phyloP scores from a whole-genome alignment of 2,329 filamentous ascomycete species.

The Curvularia hawaiiensis region DNA sequence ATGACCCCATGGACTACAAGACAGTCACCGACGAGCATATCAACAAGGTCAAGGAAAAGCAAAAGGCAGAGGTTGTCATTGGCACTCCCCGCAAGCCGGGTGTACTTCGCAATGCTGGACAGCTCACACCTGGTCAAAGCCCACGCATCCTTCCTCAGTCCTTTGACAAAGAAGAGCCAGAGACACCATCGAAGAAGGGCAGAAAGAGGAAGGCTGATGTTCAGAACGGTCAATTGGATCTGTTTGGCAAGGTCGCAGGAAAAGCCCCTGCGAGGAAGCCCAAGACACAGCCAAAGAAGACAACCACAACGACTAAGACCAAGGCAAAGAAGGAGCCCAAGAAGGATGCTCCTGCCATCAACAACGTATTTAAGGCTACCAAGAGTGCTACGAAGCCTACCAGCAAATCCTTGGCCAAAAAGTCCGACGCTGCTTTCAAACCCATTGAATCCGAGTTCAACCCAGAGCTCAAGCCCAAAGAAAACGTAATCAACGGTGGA shows the following conservation, averaged over 20 bases:
- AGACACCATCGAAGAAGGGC: constrained; percentile 41
- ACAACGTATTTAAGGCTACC: constrained; percentile 36
- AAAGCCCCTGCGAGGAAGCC: constrained; percentile 32
- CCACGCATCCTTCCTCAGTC: constrained; percentile 38
- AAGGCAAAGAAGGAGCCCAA: constrained; percentile 35
- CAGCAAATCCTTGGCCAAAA: constrained; percentile 20
- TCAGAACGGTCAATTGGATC: constrained; percentile 28
- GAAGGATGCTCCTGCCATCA: constrained; percentile 33
- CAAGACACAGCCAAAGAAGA: constrained; percentile 39
- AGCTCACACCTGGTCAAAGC: constrained; percentile 44
- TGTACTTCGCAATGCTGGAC: constrained; percentile 38
- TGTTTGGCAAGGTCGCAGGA: constrained; percentile 29
- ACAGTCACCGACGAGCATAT: constrained; percentile 44
- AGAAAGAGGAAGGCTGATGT: constrained; percentile 39
- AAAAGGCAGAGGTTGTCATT: constrained; percentile 42
- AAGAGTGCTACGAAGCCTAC: constrained; percentile 30
- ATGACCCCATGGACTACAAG: constrained; percentile 52
- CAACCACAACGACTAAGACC: constrained; percentile 25
- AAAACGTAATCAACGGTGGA: constrained; percentile 21
- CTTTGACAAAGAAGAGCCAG: constrained; percentile 30
- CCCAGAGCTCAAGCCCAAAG: constrained; percentile 17
- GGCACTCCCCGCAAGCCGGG: constrained; percentile 39
- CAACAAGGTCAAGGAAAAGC: constrained; percentile 37
- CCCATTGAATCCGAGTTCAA: constrained; percentile 17
- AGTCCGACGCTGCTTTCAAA: constrained; percentile 6